phyloP scores from a whole-genome alignment of 2,329 filamentous ascomycete genomes.

The Xylariales sp. region DNA sequence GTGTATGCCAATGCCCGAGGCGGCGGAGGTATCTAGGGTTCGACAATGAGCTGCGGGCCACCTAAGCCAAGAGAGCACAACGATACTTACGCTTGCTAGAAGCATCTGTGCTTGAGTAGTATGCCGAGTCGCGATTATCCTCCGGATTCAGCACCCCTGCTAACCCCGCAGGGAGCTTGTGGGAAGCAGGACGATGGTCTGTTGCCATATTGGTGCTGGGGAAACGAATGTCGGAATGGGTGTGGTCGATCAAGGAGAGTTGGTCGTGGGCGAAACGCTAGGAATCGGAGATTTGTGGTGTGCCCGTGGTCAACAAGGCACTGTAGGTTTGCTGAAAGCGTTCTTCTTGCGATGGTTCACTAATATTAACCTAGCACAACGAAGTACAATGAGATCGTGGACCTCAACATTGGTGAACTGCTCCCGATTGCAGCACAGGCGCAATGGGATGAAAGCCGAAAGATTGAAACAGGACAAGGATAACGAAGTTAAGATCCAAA shows the following conservation, averaged over 20 bases:
- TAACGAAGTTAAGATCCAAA: no score
- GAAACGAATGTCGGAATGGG: constrained; percentile 3
- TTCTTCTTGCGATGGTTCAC: neutral
- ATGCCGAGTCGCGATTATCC: constrained; percentile 47
- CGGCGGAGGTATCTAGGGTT: constrained; percentile 38
- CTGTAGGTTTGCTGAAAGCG: neutral
- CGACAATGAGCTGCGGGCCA: constrained; percentile 8
- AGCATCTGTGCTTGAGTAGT: constrained; percentile 44
- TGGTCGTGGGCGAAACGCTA: no score
- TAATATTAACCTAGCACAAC: neutral
- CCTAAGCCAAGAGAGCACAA: constrained; percentile 8
- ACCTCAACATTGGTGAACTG: constrained; percentile 17
- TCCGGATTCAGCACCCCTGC: constrained; percentile 49
- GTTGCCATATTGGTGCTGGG: constrained; percentile 25
- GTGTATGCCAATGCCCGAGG: constrained; percentile 36
- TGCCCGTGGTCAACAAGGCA: no score
- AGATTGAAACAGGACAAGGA: no score
- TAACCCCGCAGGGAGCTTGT: constrained; percentile 43
- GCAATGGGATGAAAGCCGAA: constrained; percentile 15
- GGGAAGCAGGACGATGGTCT: constrained; percentile 32
- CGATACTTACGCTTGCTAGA: constrained; percentile 49
- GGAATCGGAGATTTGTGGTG: neutral
- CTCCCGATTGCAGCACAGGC: constrained; percentile 21
- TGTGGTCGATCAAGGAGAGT: no score
- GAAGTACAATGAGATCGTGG: constrained; percentile 12